These are phyloP conservation scores for Plectosphaerella cucumerina DNA, from an alignment of 2,329 filamentous ascomycete genomes.

Conservation along the genomic window DNA sequence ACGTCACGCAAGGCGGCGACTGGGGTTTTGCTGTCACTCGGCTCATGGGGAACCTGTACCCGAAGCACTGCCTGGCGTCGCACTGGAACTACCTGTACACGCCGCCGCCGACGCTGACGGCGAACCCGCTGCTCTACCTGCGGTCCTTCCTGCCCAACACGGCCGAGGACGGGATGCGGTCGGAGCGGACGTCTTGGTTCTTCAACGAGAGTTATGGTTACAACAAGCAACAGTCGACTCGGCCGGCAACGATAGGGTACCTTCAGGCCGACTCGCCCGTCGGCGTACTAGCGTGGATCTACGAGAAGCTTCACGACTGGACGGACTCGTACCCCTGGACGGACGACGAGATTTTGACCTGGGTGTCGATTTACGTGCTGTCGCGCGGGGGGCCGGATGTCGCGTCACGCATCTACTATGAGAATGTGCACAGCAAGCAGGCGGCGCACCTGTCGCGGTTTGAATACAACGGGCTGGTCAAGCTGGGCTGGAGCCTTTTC, in stretches of 20 bases:
- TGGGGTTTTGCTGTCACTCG: conserved; percentile 67
- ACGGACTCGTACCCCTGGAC: conserved; percentile 69
- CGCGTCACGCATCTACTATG: conserved; percentile 69
- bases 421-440: conserved; percentile 30
- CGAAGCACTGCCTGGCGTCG: conserved; percentile 49
- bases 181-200: conserved; percentile 56
- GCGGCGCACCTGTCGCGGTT: conserved; percentile 27
- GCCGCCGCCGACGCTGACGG: conserved; percentile 41
- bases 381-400: conserved; percentile 65
- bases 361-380: conserved; percentile 71
- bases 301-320: conserved; percentile 78
- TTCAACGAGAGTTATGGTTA: conserved; percentile 53
- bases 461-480: conserved; percentile 28
- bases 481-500: conserved; percentile 47
- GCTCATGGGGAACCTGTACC: conserved; percentile 55
- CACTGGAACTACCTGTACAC: conserved; percentile 56
- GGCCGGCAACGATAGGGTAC: conserved; percentile 70
- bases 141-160: conserved; percentile 53
- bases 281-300: conserved; percentile 71
- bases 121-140: conserved; percentile 53
- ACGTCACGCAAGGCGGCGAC: conserved; percentile 63
- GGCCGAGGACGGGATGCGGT: conserved; percentile 43
- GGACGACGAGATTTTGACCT: conserved; percentile 71
- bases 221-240: conserved; percentile 56
- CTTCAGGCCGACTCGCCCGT: conserved; percentile 66